Percentiles rank a stretch among this genome's conserved stretches.
Conservation (phyloP, 805 yeast genomes). For the Lachancea nothofagi region DNA sequence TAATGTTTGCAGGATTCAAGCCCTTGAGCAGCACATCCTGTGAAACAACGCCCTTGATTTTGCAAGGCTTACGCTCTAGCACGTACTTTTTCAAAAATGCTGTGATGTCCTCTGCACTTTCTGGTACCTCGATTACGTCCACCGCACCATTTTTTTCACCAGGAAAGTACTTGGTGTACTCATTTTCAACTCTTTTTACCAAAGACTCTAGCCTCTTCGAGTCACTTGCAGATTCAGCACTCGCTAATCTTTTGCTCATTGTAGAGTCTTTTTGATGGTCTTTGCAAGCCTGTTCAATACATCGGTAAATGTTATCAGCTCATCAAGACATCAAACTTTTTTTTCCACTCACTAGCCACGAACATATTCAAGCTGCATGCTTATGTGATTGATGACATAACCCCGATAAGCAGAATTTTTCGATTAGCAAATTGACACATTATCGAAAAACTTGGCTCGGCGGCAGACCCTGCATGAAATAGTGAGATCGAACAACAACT, state of each 20-base stretch:
- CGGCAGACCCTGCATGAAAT: too few relatives aligned
- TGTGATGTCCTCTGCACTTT: conserved; percentile 15
- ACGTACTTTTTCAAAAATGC: conserved; percentile 40
- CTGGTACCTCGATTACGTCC: conserved; percentile 20
- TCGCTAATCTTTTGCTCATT: conserved; percentile 7
- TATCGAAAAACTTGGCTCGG: too few relatives aligned
- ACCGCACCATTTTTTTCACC: conserved; percentile 9
- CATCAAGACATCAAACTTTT: too few relatives aligned
- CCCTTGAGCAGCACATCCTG: conserved; percentile 30
- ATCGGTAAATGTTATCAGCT: too few relatives aligned
- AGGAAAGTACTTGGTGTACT: conserved; percentile 20
- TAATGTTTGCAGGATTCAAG: conserved; percentile 36
- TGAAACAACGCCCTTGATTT: conserved; percentile 38
- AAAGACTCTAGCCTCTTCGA: conserved; percentile 1
- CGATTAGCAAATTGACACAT: too few relatives aligned
- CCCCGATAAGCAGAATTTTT: too few relatives aligned
- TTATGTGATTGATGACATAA: too few relatives aligned
- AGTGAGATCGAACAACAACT: too few relatives aligned
- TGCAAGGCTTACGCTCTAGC: conserved; percentile 43
- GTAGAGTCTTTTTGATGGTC: not conserved
- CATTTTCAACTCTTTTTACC: not conserved
- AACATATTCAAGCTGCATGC: too few relatives aligned
- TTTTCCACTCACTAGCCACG: too few relatives aligned
- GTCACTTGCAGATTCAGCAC: not conserved
- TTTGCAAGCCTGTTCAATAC: not conserved